Percentiles rank a stretch among this genome's conserved stretches.
Evolutionary conservation across 208 protist genomes (phyloP).

Genomic region (Acanthamoeba triangularis): DNA sequence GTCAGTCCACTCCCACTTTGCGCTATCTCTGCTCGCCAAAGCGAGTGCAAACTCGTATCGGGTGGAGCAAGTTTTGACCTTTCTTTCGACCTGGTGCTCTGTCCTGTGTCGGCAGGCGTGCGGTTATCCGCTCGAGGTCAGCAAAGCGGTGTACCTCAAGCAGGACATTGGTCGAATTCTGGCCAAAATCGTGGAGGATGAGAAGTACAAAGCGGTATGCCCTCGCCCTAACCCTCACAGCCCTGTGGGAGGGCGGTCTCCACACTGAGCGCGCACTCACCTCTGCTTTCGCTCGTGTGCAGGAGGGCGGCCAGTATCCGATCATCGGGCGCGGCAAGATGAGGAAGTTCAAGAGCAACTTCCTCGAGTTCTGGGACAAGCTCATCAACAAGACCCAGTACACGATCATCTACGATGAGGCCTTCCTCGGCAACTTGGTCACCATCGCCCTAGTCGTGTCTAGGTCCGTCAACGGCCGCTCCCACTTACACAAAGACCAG

Average conservation of each 20-base stretch:
- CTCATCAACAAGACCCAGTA: constrained; percentile 51
- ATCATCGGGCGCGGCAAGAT: constrained; percentile 50
- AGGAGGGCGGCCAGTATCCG: constrained; percentile 52
- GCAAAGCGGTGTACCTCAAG: neutral
- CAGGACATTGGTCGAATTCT: constrained; percentile 43
- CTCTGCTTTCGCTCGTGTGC: neutral
- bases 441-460: constrained; percentile 30
- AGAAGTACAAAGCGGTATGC: constrained; percentile 21
- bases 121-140: constrained; percentile 50
- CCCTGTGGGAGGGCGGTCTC: neutral
- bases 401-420: constrained; percentile 55
- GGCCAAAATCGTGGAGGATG: neutral
- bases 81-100: neutral
- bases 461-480: neutral
- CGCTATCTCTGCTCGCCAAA: neutral
- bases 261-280: neutral
- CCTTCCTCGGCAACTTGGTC: constrained; percentile 22
- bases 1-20: neutral
- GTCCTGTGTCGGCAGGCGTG: constrained; percentile 9
- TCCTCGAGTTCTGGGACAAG: constrained; percentile 75
- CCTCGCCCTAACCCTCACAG: neutral
- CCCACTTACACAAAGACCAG: neutral
- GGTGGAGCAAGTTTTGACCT: neutral
- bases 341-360: constrained; percentile 54
- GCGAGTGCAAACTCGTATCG: too few relatives aligned